Evolutionary conservation across 192 early-diverging fungal genomes (phyloP).

Genomic region (Pilaira anomala): DNA sequence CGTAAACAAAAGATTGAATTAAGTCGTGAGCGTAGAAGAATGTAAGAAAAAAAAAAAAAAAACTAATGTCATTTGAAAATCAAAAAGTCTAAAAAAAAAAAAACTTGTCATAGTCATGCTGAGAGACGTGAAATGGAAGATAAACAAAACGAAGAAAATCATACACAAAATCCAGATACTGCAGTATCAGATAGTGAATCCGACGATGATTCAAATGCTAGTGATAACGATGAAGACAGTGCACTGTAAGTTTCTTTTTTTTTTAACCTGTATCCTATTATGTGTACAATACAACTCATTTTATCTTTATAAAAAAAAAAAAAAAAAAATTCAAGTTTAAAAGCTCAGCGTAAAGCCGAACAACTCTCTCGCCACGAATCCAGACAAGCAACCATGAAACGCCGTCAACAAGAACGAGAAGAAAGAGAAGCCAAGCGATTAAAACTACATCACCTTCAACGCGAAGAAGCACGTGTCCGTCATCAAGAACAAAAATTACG

Average conservation of each 20-base stretch:
- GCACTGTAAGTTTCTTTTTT: slow-evolving; percentile 16
- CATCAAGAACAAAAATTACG: slow-evolving; percentile 41
- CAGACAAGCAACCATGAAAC: slow-evolving; percentile 44
- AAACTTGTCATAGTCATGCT: slow-evolving; percentile 14
- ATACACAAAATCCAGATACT: background rate
- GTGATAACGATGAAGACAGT: slow-evolving; percentile 32
- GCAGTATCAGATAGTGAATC: background rate
- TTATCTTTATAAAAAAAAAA: too few species aligned
- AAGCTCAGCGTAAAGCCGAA: slow-evolving; percentile 21
- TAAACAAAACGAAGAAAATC: background rate
- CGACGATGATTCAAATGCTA: slow-evolving; percentile 16
- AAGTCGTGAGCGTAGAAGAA: slow-evolving; percentile 58
- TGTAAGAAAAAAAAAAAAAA: slow-evolving; percentile 43
- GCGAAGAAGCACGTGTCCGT: slow-evolving; percentile 39
- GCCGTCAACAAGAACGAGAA: slow-evolving; percentile 48
- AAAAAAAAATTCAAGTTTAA: slow-evolving; percentile 2
- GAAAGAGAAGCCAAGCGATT: slow-evolving; percentile 39
- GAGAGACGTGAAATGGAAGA: slow-evolving; percentile 43
- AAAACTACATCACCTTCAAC: slow-evolving; percentile 41
- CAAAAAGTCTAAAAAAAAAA: too few species aligned
- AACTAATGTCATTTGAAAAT: background rate
- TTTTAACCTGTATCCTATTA: background rate
- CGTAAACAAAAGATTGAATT: slow-evolving; percentile 75
- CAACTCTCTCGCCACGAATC: slow-evolving; percentile 36
- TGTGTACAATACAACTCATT: slow-evolving; percentile 2